A percentile compares a stretch with the other conserved stretches of the same genome.
Conservation (phyloP, 192 early-diverging fungal species). For the Coemansia sp. region DNA sequence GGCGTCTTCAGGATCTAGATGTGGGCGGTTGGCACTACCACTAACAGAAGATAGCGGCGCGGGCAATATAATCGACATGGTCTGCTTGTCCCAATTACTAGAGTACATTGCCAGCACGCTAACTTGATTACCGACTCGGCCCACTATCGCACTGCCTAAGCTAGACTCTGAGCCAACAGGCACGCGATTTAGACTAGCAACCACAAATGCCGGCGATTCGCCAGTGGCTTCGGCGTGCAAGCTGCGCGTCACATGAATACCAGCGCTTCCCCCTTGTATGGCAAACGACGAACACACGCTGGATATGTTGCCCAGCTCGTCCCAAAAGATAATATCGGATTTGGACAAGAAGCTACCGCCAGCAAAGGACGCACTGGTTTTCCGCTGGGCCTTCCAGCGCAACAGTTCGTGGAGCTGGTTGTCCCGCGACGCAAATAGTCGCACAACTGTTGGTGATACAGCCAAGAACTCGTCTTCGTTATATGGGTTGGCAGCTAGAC, state of each 20-base stretch:
- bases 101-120: slow-evolving; percentile 30
- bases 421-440: slow-evolving; percentile 43
- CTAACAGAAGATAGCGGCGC: slow-evolving; percentile 41
- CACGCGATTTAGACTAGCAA: slow-evolving; percentile 17
- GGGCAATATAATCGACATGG: slow-evolving; percentile 33
- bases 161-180: slow-evolving; percentile 13
- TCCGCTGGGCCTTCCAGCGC: slow-evolving; percentile 42
- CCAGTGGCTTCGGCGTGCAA: slow-evolving; percentile 14
- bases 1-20: slow-evolving; percentile 13
- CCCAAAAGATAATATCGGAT: slow-evolving; percentile 46
- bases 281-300: slow-evolving; percentile 46
- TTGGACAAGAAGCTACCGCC: slow-evolving; percentile 41
- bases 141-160: slow-evolving; percentile 4
- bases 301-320: slow-evolving; percentile 40
- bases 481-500: slow-evolving; percentile 33
- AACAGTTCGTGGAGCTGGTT: slow-evolving; percentile 42
- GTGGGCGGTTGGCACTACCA: slow-evolving; percentile 48
- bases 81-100: slow-evolving; percentile 19
- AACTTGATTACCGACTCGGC: background rate
- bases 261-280: slow-evolving; percentile 48
- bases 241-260: slow-evolving; percentile 38
- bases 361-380: slow-evolving; percentile 19
- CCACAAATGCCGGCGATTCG: background rate
- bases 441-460: slow-evolving; percentile 29
- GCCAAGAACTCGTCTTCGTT: slow-evolving; percentile 54